phyloP scores from a whole-genome alignment of 2,329 filamentous ascomycete species.

The Penicillium sp. region DNA sequence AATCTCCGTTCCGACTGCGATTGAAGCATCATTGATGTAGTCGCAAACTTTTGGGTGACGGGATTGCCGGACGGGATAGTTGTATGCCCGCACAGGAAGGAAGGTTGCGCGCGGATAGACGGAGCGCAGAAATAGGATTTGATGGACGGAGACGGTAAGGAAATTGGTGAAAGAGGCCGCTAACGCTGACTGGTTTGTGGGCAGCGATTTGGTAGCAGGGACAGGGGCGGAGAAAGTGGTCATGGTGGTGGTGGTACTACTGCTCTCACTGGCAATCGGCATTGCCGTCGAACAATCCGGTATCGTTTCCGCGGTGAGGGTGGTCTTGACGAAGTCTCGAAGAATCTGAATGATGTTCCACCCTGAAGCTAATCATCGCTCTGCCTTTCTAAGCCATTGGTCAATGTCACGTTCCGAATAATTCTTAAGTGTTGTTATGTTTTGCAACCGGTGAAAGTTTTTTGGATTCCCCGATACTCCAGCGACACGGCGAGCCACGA shows the following conservation, averaged over 20 bases:
- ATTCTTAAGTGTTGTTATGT: not conserved
- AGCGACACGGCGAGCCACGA: slow-evolving; percentile 6
- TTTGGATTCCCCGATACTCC: slow-evolving; percentile 10
- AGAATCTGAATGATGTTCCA: slow-evolving; percentile 43
- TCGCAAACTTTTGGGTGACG: slow-evolving; percentile 81
- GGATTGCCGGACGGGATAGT: slow-evolving; percentile 78
- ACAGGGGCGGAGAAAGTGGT: slow-evolving; percentile 42
- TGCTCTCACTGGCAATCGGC: slow-evolving; percentile 44
- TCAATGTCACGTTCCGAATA: slow-evolving; percentile 25
- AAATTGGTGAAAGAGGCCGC: slow-evolving; percentile 73
- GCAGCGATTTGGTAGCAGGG: slow-evolving; percentile 41
- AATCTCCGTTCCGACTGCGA: slow-evolving; percentile 69
- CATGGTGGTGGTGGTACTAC: slow-evolving; percentile 39
- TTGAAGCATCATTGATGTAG: slow-evolving; percentile 79
- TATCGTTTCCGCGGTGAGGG: slow-evolving; percentile 35
- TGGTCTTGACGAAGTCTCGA: slow-evolving; percentile 39
- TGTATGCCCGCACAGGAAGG: slow-evolving; percentile 75
- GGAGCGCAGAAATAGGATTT: slow-evolving; percentile 75
- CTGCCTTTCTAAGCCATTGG: slow-evolving; percentile 35
- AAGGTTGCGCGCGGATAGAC: slow-evolving; percentile 80
- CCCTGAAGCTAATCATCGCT: slow-evolving; percentile 46
- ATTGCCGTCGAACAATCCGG: slow-evolving; percentile 36
- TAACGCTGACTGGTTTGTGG: slow-evolving; percentile 56
- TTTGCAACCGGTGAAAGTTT: slow-evolving; percentile 12
- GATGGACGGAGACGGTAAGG: slow-evolving; percentile 78